Conservation (phyloP, 1,139 yeast species). For the Wickerhamomyces sp. region DNA sequence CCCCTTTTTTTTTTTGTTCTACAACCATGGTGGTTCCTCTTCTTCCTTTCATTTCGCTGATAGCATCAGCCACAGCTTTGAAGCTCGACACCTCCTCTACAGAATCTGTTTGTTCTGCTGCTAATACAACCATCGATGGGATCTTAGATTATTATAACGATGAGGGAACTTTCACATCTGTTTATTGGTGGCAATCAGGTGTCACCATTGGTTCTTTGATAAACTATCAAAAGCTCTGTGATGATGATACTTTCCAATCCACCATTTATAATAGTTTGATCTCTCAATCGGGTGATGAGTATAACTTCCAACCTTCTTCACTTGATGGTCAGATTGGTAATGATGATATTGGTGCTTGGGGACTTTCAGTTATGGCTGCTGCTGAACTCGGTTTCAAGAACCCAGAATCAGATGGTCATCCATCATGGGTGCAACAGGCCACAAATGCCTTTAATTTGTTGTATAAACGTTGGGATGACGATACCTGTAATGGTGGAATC, state of each 20-base stretch:
- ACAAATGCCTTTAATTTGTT: constrained; percentile 76
- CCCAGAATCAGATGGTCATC: constrained; percentile 26
- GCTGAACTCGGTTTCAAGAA: constrained; percentile 44
- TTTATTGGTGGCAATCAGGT: constrained; percentile 96
- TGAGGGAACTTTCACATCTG: constrained; percentile 68
- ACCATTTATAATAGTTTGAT: constrained; percentile 53
- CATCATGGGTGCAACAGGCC: constrained; percentile 65
- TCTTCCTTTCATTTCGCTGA: neutral
- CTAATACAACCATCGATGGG: constrained; percentile 55
- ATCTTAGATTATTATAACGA: constrained; percentile 72
- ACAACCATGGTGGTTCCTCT: neutral
- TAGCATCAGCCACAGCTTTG: neutral
- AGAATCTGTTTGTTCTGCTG: constrained; percentile 40
- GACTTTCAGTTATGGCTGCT: constrained; percentile 75
- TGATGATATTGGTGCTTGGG: constrained; percentile 94
- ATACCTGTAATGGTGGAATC: constrained; percentile 66
- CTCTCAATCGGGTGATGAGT: constrained; percentile 61
- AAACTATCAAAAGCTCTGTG: constrained; percentile 60
- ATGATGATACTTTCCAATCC: constrained; percentile 54
- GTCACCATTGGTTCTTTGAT: constrained; percentile 79
- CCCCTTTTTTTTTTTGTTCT: neutral
- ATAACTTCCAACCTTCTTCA: constrained; percentile 70
- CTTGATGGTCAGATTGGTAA: constrained; percentile 81
- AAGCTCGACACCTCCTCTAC: constrained; percentile 21
- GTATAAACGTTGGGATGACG: constrained; percentile 69